phyloP scores from a whole-genome alignment of 495 filamentous ascomycete genomes.

The Patellaria atrata region DNA sequence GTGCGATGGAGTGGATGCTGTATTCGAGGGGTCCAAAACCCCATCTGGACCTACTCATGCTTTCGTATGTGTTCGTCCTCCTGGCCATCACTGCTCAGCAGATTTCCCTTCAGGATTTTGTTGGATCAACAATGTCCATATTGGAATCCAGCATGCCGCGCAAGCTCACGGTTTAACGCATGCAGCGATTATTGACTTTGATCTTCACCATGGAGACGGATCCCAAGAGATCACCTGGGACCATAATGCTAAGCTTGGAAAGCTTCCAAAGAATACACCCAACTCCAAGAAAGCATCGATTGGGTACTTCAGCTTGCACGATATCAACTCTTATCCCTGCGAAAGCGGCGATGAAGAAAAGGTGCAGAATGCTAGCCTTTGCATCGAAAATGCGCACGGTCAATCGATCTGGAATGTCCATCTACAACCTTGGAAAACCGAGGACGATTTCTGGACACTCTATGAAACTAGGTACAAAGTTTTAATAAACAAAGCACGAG shows the following conservation, averaged over 20 bases:
- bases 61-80: conserved; percentile 73
- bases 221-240: conserved; percentile 86
- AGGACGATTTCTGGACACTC: conserved; percentile 72
- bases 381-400: conserved; percentile 79
- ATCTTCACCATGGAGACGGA: conserved; percentile 92
- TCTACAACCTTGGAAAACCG: conserved; percentile 67
- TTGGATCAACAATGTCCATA: conserved; percentile 97
- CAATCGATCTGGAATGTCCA: conserved; percentile 97
- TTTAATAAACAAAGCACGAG: conserved; percentile 65
- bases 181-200: conserved; percentile 92
- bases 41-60: conserved; percentile 48
- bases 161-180: conserved; percentile 75
- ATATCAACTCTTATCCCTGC: conserved; percentile 96
- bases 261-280: conserved; percentile 47
- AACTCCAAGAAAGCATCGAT: conserved; percentile 68
- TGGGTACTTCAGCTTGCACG: conserved; percentile 91
- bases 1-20: conserved; percentile 77
- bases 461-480: conserved; percentile 64
- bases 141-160: conserved; percentile 82
- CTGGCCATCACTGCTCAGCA: conserved; percentile 88
- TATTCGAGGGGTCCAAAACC: conserved; percentile 40
- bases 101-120: conserved; percentile 86
- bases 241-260: conserved; percentile 51
- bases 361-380: conserved; percentile 78
- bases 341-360: conserved; percentile 81